Evolutionary conservation across 352 stramenopile species (phyloP).

Genomic region (Phytophthora sansomeana): DNA sequence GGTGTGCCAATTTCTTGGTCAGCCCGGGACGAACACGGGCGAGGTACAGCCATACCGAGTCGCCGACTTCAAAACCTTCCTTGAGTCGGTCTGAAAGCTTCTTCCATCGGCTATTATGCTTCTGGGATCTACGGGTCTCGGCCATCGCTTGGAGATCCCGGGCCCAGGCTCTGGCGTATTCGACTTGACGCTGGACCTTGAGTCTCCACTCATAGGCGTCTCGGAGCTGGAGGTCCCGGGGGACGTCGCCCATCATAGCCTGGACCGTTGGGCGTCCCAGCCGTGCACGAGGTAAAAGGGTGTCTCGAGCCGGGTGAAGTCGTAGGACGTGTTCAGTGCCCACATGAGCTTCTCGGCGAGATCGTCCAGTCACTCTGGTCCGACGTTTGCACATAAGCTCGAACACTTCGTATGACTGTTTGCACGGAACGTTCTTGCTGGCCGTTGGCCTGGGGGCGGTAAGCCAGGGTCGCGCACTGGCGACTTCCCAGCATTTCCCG

Average conservation of each 20-base stretch:
- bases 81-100: no score
- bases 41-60: no score
- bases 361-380: constrained; percentile 44
- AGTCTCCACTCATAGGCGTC: background rate
- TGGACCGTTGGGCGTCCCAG: constrained; percentile 27
- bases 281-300: constrained; percentile 30
- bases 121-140: no score
- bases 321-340: constrained; percentile 22
- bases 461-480: constrained; percentile 38
- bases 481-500: constrained; percentile 25
- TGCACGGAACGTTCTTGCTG: constrained; percentile 44
- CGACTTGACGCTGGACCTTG: no score
- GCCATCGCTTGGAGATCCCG: no score
- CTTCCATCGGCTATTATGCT: no score
- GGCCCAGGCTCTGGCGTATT: no score
- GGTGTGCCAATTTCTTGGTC: no score
- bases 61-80: no score
- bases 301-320: constrained; percentile 9
- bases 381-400: constrained; percentile 25
- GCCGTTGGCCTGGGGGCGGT: constrained; percentile 39
- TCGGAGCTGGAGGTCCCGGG: constrained; percentile 3
- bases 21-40: no score
- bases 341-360: constrained; percentile 35
- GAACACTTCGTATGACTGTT: constrained; percentile 31
- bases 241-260: constrained; percentile 3